phyloP scores from a whole-genome alignment of 192 early-diverging fungal genomes.

The Backusella tuberculispora region DNA sequence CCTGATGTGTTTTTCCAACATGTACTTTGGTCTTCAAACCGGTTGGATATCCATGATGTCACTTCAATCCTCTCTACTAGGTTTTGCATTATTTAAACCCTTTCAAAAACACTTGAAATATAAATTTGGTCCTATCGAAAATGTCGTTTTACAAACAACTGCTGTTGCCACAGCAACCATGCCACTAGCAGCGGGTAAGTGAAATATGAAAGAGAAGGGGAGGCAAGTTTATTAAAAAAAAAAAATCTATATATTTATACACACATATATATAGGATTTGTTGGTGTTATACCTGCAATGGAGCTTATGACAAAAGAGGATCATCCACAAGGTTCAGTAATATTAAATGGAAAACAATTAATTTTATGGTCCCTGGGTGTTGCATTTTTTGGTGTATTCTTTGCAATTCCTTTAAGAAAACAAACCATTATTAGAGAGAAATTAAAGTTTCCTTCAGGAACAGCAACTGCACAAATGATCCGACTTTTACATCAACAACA shows the following conservation, averaged over 20 bases:
- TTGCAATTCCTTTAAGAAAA: constrained; percentile 77
- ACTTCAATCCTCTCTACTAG: constrained; percentile 69
- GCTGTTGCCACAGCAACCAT: constrained; percentile 85
- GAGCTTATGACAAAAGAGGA: constrained; percentile 66
- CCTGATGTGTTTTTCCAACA: constrained; percentile 81
- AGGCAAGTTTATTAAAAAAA: background rate
- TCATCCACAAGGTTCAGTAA: constrained; percentile 56
- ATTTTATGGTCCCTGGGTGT: constrained; percentile 76
- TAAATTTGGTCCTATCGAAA: constrained; percentile 79
- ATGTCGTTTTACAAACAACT: constrained; percentile 83
- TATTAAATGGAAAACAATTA: constrained; percentile 51
- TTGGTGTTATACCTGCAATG: constrained; percentile 84
- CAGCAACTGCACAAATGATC: constrained; percentile 86
- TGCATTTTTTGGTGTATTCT: constrained; percentile 90
- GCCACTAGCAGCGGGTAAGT: constrained; percentile 67
- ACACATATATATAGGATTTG: constrained; percentile 55
- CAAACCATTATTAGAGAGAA: constrained; percentile 83
- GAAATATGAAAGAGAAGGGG: background rate
- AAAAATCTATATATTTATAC: background rate
- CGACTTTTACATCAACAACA: constrained; percentile 63
- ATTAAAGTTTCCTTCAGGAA: constrained; percentile 85
- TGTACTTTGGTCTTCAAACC: constrained; percentile 87
- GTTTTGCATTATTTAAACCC: constrained; percentile 79
- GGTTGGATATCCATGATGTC: constrained; percentile 85
- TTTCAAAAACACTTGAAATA: constrained; percentile 44